Conservation (phyloP, 1,284 basidiomycete genomes). For the Cystobasidium sp. region DNA sequence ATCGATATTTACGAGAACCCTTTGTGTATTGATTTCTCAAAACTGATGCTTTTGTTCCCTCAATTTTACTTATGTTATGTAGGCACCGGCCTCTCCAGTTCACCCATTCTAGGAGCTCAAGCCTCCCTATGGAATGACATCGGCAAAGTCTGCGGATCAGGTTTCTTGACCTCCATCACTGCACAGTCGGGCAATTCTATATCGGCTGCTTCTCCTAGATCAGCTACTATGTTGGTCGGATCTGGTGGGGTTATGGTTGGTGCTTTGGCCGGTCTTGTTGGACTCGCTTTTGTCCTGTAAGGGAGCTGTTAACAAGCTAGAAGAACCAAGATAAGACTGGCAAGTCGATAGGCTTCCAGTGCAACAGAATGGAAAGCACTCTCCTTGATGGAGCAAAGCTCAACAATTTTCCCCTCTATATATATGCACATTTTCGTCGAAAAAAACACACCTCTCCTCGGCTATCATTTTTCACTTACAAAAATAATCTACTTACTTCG, state of each 20-base stretch:
- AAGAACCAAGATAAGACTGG: too few relatives aligned
- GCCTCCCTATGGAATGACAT: slow-evolving; percentile 68
- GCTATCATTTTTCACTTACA: too few relatives aligned
- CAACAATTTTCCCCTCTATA: too few relatives aligned
- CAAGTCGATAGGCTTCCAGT: too few relatives aligned
- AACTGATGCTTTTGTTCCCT: background rate
- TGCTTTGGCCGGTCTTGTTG: slow-evolving; percentile 16
- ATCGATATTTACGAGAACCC: too few relatives aligned
- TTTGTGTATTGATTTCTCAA: too few relatives aligned
- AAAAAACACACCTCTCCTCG: too few relatives aligned
- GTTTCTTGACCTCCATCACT: slow-evolving; percentile 48
- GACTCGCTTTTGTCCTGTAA: slow-evolving; percentile 28
- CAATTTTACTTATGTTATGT: background rate
- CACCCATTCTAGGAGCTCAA: slow-evolving; percentile 71
- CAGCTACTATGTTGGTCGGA: background rate
- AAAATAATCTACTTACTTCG: too few relatives aligned
- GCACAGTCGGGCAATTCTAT: slow-evolving; percentile 46
- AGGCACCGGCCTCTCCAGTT: slow-evolving; percentile 68
- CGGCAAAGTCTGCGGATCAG: slow-evolving; percentile 59
- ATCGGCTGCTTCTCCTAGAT: slow-evolving; percentile 18
- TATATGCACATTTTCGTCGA: too few relatives aligned
- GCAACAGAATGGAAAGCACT: too few relatives aligned
- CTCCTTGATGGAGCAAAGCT: too few relatives aligned
- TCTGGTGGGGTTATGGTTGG: background rate
- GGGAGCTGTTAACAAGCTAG: background rate